Conservation (phyloP, 75 land plant genomes). For the Chamaecyparis obtusa region DNA sequence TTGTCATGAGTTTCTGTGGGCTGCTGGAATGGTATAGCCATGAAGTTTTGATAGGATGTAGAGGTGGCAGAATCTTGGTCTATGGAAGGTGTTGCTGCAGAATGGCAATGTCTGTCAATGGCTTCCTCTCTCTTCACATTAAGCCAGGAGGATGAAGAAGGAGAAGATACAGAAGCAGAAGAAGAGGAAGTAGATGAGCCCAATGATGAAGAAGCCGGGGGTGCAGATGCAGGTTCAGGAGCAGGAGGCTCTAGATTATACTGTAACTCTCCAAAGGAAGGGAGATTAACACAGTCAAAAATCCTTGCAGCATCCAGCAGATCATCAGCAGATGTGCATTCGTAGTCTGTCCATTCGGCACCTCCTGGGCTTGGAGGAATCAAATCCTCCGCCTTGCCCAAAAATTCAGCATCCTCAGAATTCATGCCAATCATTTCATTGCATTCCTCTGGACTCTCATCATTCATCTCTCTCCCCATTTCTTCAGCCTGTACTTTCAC, state of each 20-base stretch:
- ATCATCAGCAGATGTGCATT: background rate
- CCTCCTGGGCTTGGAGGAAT: background rate
- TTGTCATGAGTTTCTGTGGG: no score
- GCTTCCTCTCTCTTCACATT: background rate
- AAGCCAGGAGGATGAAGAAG: constrained; percentile 8
- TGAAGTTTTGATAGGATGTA: background rate
- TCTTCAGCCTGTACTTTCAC: background rate
- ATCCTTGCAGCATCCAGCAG: background rate
- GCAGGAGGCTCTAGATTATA: background rate
- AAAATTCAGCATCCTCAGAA: background rate
- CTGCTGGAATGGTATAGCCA: background rate
- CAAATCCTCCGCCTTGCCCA: background rate
- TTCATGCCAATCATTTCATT: background rate
- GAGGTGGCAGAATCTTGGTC: constrained; percentile 11
- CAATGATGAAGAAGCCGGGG: background rate
- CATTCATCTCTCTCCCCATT: background rate
- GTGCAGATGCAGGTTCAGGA: background rate
- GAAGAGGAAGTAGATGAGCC: background rate
- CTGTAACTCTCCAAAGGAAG: background rate
- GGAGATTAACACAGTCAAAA: constrained; percentile 12
- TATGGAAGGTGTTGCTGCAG: background rate
- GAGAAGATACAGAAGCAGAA: constrained; percentile 8
- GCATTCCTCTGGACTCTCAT: background rate
- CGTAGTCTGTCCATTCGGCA: background rate
- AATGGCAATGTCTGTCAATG: background rate